Conservation (phyloP, 2,329 filamentous ascomycete genomes). For the Talaromyces sp. region DNA sequence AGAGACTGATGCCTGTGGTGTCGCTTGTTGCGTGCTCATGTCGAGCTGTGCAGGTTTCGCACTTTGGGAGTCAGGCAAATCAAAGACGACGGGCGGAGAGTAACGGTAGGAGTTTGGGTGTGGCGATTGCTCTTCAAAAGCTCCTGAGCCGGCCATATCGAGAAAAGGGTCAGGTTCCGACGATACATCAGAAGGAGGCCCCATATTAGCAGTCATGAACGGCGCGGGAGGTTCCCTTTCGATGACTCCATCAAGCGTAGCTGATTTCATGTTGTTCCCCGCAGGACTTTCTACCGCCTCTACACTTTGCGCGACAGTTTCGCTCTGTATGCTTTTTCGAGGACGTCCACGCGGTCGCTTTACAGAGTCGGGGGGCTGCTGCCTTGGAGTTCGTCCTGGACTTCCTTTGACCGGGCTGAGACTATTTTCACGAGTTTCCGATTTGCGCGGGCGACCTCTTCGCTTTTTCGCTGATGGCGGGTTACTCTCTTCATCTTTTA, state of each 20-base stretch:
- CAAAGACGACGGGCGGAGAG: neutral
- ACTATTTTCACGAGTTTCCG: conserved; percentile 31
- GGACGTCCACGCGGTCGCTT: conserved; percentile 39
- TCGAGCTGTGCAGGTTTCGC: neutral
- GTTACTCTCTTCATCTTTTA: conserved; percentile 37
- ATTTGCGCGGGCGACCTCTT: conserved; percentile 45
- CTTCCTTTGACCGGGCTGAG: conserved; percentile 35
- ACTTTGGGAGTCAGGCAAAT: neutral
- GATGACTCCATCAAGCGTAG: conserved; percentile 28
- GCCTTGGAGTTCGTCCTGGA: conserved; percentile 32
- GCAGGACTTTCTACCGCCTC: conserved; percentile 23
- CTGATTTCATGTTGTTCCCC: conserved; percentile 5
- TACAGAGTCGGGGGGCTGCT: conserved; percentile 27
- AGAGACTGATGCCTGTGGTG: conserved; percentile 36
- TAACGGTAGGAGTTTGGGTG: neutral
- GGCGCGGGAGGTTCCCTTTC: conserved; percentile 24
- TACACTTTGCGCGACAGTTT: conserved; percentile 21
- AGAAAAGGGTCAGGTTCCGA: conserved; percentile 22
- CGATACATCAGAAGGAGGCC: conserved; percentile 1
- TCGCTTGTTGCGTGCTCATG: conserved; percentile 16
- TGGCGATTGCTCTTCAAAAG: conserved; percentile 12
- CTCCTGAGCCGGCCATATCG: conserved; percentile 19
- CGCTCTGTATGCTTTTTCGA: conserved; percentile 32
- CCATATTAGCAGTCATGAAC: conserved; percentile 18
- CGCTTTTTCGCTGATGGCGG: conserved; percentile 40